A percentile compares a stretch with the other conserved stretches of the same genome.
Conservation (phyloP, 2,329 filamentous ascomycete genomes). For the Fusarium sp. region DNA sequence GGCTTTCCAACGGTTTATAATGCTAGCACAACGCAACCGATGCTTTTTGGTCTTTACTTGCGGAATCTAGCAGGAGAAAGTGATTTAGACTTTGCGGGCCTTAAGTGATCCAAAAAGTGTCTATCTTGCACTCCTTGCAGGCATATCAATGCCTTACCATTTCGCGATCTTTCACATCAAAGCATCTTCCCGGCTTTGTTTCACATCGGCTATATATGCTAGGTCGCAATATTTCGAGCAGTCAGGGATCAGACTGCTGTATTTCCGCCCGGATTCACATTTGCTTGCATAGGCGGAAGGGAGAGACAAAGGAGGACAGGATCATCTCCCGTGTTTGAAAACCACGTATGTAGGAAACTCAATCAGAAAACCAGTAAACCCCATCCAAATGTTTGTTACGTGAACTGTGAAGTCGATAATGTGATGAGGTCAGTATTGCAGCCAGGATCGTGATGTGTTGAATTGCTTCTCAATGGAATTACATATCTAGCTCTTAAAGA, state of each 20-base stretch:
- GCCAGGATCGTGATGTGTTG: not conserved
- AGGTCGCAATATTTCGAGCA: not conserved
- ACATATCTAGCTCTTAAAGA: not conserved
- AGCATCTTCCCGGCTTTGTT: not conserved
- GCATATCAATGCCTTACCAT: not conserved
- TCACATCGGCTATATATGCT: not conserved
- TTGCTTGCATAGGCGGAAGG: slow-evolving; percentile 16
- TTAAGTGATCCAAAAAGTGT: slow-evolving; percentile 8
- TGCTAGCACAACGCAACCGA: not conserved
- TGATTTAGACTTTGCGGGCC: slow-evolving; percentile 4
- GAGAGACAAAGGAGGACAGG: not conserved
- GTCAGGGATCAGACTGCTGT: not conserved
- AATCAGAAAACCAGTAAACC: slow-evolving; percentile 2
- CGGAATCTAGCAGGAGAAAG: not conserved
- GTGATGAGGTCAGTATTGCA: too few species aligned
- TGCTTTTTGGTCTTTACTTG: not conserved
- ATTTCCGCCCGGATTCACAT: slow-evolving; percentile 8
- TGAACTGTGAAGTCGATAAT: not conserved
- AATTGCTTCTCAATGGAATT: not conserved
- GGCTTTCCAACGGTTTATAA: not conserved
- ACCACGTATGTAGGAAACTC: slow-evolving; percentile 10
- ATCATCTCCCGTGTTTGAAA: slow-evolving; percentile 5
- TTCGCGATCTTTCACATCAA: not conserved
- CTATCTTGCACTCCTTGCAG: not conserved
- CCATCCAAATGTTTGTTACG: not conserved